Conservation (phyloP, 768 basidiomycete genomes). For the Mycena leptocephala region DNA sequence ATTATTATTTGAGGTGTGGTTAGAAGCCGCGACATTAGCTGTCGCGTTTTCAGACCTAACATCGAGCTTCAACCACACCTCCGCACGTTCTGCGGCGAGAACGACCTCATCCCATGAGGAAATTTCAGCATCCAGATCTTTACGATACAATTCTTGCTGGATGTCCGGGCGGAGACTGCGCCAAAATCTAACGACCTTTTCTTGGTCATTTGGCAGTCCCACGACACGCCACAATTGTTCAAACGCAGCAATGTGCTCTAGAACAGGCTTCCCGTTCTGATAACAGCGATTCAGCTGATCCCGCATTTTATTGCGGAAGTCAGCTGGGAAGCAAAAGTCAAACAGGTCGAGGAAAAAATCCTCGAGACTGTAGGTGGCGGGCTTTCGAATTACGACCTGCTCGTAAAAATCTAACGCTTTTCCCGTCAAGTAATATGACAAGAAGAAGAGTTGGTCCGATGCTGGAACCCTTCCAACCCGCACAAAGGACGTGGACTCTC, state of each 20-base stretch:
- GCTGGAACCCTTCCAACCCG: neutral
- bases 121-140: neutral
- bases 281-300: neutral
- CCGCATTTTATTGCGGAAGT: neutral
- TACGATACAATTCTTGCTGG: neutral
- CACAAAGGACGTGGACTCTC: slow-evolving; percentile 9
- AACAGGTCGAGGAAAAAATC: neutral
- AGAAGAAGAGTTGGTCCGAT: neutral
- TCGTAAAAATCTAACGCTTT: neutral
- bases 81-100: slow-evolving; percentile 3
- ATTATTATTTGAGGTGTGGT: neutral
- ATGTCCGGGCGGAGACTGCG: slow-evolving; percentile 2
- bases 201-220: slow-evolving; percentile 1
- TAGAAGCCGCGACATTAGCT: neutral
- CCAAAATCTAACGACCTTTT: slow-evolving; percentile 9
- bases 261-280: slow-evolving; percentile 7
- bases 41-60: neutral
- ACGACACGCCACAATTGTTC: neutral
- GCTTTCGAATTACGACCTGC: neutral
- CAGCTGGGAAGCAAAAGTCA: neutral
- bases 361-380: neutral
- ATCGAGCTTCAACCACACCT: neutral
- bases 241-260: slow-evolving; percentile 6
- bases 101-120: neutral
- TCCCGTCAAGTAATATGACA: neutral